phyloP scores from a whole-genome alignment of 805 yeast genomes.

The Saturnispora bothae region DNA sequence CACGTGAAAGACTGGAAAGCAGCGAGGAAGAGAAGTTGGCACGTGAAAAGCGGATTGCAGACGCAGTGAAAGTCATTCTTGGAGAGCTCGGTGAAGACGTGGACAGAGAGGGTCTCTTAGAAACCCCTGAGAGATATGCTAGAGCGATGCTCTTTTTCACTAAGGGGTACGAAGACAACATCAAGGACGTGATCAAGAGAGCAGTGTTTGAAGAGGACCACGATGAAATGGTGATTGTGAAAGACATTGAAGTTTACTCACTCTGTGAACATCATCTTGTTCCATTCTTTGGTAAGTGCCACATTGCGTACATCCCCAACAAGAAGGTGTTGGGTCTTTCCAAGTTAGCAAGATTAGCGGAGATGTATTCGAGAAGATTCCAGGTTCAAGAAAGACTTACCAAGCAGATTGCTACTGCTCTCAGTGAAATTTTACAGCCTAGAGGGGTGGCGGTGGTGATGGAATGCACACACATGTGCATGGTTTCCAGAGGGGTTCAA shows the following conservation, averaged over 20 bases:
- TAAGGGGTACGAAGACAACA: slow-evolving; percentile 91
- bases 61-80: slow-evolving; percentile 69
- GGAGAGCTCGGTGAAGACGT: slow-evolving; percentile 88
- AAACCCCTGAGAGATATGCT: slow-evolving; percentile 95
- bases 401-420: slow-evolving; percentile 94
- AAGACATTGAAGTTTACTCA: slow-evolving; percentile 86
- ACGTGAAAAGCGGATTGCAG: slow-evolving; percentile 70
- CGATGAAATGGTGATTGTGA: slow-evolving; percentile 97
- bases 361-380: slow-evolving; percentile 88
- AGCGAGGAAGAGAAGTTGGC: slow-evolving; percentile 51
- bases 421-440: slow-evolving; percentile 83
- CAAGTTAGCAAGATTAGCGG: slow-evolving; percentile 90
- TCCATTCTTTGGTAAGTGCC: slow-evolving; percentile 94
- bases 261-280: slow-evolving; percentile 97
- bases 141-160: slow-evolving; percentile 94
- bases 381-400: slow-evolving; percentile 98
- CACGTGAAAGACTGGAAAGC: slow-evolving; percentile 65
- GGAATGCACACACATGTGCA: slow-evolving; percentile 98
- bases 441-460: slow-evolving; percentile 97
- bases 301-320: slow-evolving; percentile 95
- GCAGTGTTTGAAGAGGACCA: slow-evolving; percentile 98
- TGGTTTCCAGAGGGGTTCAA: slow-evolving; percentile 97
- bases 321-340: slow-evolving; percentile 86
- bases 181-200: slow-evolving; percentile 81
- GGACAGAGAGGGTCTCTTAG: slow-evolving; percentile 76